These are phyloP conservation scores for Leishmania guyanensis DNA, from an alignment of 208 protist species.

Conservation along the genomic window DNA sequence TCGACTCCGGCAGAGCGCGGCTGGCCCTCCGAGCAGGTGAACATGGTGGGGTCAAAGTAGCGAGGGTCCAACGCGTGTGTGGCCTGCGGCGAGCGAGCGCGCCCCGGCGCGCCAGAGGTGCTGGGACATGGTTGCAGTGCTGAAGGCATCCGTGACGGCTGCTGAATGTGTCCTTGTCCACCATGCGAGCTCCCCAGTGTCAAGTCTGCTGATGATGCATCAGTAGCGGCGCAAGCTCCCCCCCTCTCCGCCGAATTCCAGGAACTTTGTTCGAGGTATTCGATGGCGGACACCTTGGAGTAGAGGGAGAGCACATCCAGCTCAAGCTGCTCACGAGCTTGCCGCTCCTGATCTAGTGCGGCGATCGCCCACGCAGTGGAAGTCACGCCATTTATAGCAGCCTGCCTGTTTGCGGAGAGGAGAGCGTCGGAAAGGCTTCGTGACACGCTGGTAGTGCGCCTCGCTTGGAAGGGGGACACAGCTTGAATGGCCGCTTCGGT, in stretches of 20 bases:
- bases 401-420: constrained; percentile 14
- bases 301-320: constrained; percentile 16
- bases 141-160: neutral
- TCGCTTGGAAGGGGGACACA: neutral
- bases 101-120: constrained; percentile 6
- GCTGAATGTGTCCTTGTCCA: neutral
- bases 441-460: constrained; percentile 13
- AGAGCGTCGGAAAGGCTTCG: constrained; percentile 25
- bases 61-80: constrained; percentile 28
- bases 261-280: neutral
- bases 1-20: neutral
- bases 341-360: neutral
- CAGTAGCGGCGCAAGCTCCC: neutral
- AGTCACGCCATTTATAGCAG: neutral
- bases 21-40: neutral
- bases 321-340: constrained; percentile 11
- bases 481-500: neutral
- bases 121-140: neutral
- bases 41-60: constrained; percentile 35
- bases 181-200: neutral
- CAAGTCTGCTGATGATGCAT: neutral
- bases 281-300: constrained; percentile 13
- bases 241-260: neutral
- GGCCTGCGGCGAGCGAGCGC: constrained; percentile 30
- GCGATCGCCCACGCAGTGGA: neutral